These are phyloP conservation scores for Termitomyces sp. DNA, from an alignment of 768 basidiomycete species.

Conservation along the genomic window DNA sequence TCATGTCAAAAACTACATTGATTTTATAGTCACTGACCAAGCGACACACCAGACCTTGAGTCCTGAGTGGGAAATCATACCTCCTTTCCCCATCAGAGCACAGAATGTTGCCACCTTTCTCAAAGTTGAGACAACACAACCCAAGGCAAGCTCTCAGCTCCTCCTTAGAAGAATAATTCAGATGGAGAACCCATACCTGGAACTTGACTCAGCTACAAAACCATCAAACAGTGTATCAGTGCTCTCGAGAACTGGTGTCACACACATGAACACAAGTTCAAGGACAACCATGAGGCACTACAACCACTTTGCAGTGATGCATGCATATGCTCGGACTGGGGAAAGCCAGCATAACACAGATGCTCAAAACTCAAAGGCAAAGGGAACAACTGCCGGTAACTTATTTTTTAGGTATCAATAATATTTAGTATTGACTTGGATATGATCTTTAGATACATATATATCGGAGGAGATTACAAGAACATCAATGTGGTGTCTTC, in stretches of 20 bases:
- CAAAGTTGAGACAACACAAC: slow-evolving; percentile 21
- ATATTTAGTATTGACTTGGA: neutral
- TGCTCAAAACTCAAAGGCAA: neutral
- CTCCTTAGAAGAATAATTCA: slow-evolving; percentile 2
- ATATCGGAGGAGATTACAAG: slow-evolving; percentile 18
- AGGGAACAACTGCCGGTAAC: slow-evolving; percentile 13
- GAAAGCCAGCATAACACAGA: neutral
- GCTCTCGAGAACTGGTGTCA: slow-evolving; percentile 22
- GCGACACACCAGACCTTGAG: neutral
- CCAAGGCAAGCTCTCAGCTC: slow-evolving; percentile 21
- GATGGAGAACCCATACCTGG: slow-evolving; percentile 16
- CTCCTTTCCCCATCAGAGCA: slow-evolving; percentile 24
- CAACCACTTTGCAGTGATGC: neutral
- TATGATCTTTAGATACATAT: slow-evolving; percentile 21
- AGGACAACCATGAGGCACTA: neutral
- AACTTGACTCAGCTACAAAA: slow-evolving; percentile 21
- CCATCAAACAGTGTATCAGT: slow-evolving; percentile 24
- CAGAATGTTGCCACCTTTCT: slow-evolving; percentile 28
- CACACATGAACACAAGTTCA: slow-evolving; percentile 12
- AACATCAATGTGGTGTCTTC: slow-evolving; percentile 19
- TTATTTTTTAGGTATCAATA: neutral
- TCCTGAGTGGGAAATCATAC: slow-evolving; percentile 7
- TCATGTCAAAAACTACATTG: slow-evolving; percentile 23
- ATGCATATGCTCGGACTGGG: neutral
- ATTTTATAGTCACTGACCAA: slow-evolving; percentile 21